Evolutionary conservation across 352 stramenopile species (phyloP), one percentile per base, ranked within the genome.

Genomic region (Phytophthora syringae): DNA sequence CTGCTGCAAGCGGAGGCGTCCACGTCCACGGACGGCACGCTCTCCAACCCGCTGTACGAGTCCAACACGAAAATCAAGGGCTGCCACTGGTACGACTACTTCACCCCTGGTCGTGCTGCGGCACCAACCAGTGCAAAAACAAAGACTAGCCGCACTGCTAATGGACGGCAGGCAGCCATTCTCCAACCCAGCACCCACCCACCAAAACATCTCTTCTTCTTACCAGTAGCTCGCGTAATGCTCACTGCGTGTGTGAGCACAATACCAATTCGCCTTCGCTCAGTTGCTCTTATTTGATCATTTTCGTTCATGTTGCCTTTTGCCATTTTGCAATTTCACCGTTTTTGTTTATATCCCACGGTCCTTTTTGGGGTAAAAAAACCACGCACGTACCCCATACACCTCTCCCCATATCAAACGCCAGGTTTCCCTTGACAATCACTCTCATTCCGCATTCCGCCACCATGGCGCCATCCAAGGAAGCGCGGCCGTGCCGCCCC

Each of bases 21-120:
- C 2, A 36, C 30, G 1, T 55, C 49, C 6, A 55, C 56, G n/a
- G 28, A 66, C 39, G 44, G 11, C 10, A 30, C 28, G 6, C 52
- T 63, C 0, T 18, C 22, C 28, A 66, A 52, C 27, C 42, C 44
- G 39, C 55, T 75, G 21, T 71, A 54, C 50, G 62, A 75, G 51
- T 24, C 39, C 20, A 62, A 56, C 34, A 67, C 52, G 22, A 57
- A 36, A 1, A 73, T 69, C 47, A 60, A 63, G 30, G 61, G 67
- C 24, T 75, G 67, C 40, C 18, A 45, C 18, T 67, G 54, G 50
- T 68, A 52, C 43, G 7, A 72, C 2, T 71, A 75, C 51, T 71
- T 75, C 32, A 13, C 47, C 62, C 62, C n/a, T 60, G 57, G 55
- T 58, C 44, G 32, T 75, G 67, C 32, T 75, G 67, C 47, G 67